phyloP scores from a whole-genome alignment of 1,139 yeast genomes.

The Hansenula anomala region DNA sequence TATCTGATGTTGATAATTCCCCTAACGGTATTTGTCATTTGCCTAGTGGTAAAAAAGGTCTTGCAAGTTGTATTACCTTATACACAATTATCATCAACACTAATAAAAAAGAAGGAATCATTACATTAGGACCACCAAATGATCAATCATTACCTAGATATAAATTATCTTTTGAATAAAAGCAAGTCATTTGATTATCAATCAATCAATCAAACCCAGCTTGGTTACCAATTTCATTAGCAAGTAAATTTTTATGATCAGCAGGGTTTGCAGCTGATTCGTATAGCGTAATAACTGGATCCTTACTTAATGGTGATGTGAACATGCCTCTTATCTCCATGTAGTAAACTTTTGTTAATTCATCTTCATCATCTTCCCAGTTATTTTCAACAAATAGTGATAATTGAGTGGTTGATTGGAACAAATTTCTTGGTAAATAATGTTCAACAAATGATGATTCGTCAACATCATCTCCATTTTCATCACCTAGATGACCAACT shows the following conservation, averaged over 20 bases:
- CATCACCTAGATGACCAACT: constrained; percentile 41
- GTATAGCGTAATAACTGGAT: constrained; percentile 71
- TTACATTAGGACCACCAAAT: constrained; percentile 14
- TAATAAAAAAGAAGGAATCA: constrained; percentile 9
- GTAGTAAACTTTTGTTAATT: constrained; percentile 55
- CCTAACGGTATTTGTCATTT: constrained; percentile 12
- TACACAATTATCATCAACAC: constrained; percentile 16
- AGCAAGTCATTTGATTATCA: not conserved
- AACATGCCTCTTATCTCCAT: constrained; percentile 82
- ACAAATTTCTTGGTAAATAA: constrained; percentile 67
- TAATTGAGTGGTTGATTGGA: constrained; percentile 65
- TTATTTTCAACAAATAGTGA: constrained; percentile 65
- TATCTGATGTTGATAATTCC: constrained; percentile 10
- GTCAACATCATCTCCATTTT: constrained; percentile 28
- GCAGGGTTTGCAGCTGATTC: constrained; percentile 93
- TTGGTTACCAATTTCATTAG: constrained; percentile 19
- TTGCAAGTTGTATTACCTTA: constrained; percentile 13
- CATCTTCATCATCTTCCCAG: constrained; percentile 54
- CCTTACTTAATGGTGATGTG: constrained; percentile 48
- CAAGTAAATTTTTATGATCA: constrained; percentile 60
- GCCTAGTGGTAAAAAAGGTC: constrained; percentile 7
- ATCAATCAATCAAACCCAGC: not conserved
- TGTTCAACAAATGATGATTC: constrained; percentile 74
- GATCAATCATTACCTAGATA: constrained; percentile 9
- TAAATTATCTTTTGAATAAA: constrained; percentile 6